Evolutionary conservation across 257 asterid genomes (phyloP).

Genomic region (Jasminum sambac): DNA sequence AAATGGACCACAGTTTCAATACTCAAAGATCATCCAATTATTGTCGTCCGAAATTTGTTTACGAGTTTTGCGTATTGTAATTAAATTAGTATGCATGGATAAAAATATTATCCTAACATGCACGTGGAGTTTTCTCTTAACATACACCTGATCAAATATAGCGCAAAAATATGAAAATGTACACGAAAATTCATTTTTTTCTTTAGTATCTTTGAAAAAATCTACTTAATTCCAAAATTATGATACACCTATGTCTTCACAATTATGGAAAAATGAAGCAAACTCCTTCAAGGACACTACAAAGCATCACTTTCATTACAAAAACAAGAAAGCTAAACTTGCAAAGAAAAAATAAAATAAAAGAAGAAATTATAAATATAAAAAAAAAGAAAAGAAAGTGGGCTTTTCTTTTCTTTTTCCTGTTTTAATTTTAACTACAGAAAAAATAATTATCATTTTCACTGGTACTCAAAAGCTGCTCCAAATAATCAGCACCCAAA

Average conservation of each 20-base stretch:
- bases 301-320: neutral
- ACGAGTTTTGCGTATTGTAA: too few species aligned
- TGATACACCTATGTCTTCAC: neutral
- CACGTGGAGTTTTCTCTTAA: too few species aligned
- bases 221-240: too few species aligned
- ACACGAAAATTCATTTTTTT: too few species aligned
- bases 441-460: neutral
- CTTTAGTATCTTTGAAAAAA: too few species aligned
- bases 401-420: neutral
- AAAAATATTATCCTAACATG: too few species aligned
- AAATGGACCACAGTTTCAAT: too few species aligned
- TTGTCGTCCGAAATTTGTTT: too few species aligned
- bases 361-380: neutral
- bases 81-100: too few species aligned
- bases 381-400: neutral
- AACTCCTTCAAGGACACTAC: neutral
- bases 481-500: constrained; percentile 48
- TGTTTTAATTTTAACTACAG: neutral
- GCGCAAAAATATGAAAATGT: too few species aligned
- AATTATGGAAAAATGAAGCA: neutral
- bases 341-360: neutral
- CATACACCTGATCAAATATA: too few species aligned
- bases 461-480: constrained; percentile 39
- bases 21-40: too few species aligned
- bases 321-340: neutral